Base-by-base conservation (phyloP, 1,284 basidiomycete species). In the Vanrija sp. region DNA sequence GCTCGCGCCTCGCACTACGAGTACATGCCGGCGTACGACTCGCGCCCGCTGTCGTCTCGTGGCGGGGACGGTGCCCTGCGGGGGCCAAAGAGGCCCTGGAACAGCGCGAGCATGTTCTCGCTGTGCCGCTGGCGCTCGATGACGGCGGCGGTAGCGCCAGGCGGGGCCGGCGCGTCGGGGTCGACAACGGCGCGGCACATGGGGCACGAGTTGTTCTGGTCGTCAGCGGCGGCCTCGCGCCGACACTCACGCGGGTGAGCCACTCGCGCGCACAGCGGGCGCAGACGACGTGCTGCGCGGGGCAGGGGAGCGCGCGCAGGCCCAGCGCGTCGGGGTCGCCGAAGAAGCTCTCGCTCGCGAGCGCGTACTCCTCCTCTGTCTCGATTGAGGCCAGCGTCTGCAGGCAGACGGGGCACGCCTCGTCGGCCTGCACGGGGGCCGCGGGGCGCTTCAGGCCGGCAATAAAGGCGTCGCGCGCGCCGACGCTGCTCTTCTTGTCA, bases 31-130 rank as follows among this genome's bases (percentile, higher is more conserved):
- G 45, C 24, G 35, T 44, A 49, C 37, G 45, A 19, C 77, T 91
- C 27, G 91, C 89, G 89, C 91, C 90, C 74, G 80, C 82, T 16
- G 19, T 18, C 31, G 31, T 53, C 54, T 24, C n/a, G 15, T n/a
- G 20, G 15, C 2, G 31, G 10, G 1, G 38, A 5, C 5, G 38
- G 38, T 37, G 20, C 23, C 22, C 23, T 24, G 46, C 15, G 43
- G 18, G 24, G 51, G 0, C 57, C 55, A 47, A 62, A 60, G 36
- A 62, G 27, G 20, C 47, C 45, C 6, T 55, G 47, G 54, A 62
- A 62, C 7, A 62, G 47, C 7, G 41, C 37, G 39, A 62, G 53
- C 48, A 62, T 47, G 18, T 43, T 53, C 41, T 62, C 61, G 4
- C 58, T 54, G 43, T 58, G 41, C 14, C 49, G 53, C 37, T 57